These are phyloP conservation scores for Bruguiera hainesii DNA, from an alignment of 441 rosid species.

Conservation along the genomic window DNA sequence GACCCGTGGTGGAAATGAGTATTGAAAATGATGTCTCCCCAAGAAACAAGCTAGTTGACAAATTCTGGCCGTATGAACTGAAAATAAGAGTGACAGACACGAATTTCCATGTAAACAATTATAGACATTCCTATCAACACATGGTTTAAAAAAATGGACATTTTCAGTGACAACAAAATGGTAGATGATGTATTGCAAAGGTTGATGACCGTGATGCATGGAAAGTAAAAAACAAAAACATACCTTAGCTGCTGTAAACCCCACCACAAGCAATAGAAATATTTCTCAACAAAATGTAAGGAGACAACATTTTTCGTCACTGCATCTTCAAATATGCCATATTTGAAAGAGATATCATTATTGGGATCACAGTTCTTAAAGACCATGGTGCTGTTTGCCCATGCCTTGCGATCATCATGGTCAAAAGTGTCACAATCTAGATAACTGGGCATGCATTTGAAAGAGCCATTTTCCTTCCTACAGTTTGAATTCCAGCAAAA, in stretches of 20 bases:
- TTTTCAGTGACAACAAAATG: not conserved
- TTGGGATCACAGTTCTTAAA: conserved; percentile 59
- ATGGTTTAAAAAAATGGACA: not conserved
- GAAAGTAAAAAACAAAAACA: conserved; percentile 6
- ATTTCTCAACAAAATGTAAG: conserved; percentile 56
- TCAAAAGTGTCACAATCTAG: conserved; percentile 61
- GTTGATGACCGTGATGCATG: conserved; percentile 12
- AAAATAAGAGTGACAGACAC: conserved; percentile 25
- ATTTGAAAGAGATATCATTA: conserved; percentile 36
- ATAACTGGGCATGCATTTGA: conserved; percentile 49
- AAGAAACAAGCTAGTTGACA: conserved; percentile 75
- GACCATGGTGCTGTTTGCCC: conserved; percentile 67
- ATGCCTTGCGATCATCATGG: conserved; percentile 30
- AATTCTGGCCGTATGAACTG: conserved; percentile 95
- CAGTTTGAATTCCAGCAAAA: conserved; percentile 68
- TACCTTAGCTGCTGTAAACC: conserved; percentile 94
- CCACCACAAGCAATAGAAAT: conserved; percentile 97
- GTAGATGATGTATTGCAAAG: not conserved
- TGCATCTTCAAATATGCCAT: conserved; percentile 75
- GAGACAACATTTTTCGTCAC: conserved; percentile 61
- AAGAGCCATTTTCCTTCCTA: conserved; percentile 36
- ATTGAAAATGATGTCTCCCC: conserved; percentile 89
- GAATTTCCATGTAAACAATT: conserved; percentile 9
- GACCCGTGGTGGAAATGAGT: conserved; percentile 79
- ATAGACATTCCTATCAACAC: not conserved